Evolutionary conservation across 352 stramenopile genomes (phyloP).

Genomic region (Globisporangium abappressorium): DNA sequence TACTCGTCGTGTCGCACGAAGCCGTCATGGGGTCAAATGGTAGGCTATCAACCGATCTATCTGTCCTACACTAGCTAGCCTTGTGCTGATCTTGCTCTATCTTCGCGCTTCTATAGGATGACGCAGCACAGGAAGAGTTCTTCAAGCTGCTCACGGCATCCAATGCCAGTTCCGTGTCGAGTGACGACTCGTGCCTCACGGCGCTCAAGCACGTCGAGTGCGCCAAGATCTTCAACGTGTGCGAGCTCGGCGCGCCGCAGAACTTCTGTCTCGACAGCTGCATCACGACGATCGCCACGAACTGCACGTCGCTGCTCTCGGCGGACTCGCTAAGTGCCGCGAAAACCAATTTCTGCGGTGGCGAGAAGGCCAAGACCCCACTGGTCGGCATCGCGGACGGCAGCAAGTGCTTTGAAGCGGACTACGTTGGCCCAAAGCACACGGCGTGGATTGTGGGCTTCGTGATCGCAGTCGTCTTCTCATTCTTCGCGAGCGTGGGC

Average conservation of each 20-base stretch:
- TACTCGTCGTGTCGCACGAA: slow-evolving; percentile 58
- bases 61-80: neutral
- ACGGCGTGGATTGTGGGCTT: slow-evolving; percentile 81
- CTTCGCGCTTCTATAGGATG: slow-evolving; percentile 28
- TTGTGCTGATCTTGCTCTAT: neutral
- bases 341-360: slow-evolving; percentile 32
- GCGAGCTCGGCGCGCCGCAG: slow-evolving; percentile 62
- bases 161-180: neutral
- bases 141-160: slow-evolving; percentile 25
- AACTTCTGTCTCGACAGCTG: slow-evolving; percentile 54
- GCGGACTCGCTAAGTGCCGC: slow-evolving; percentile 12
- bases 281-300: slow-evolving; percentile 26
- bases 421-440: slow-evolving; percentile 61
- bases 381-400: slow-evolving; percentile 34
- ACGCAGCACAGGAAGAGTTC: slow-evolving; percentile 33
- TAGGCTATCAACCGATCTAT: neutral
- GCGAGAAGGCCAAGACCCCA: neutral
- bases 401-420: slow-evolving; percentile 65
- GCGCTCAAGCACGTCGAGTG: slow-evolving; percentile 50
- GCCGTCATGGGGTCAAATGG: slow-evolving; percentile 52
- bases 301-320: slow-evolving; percentile 34
- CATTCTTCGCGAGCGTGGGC: slow-evolving; percentile 74
- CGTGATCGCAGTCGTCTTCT: slow-evolving; percentile 78
- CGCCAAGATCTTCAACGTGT: slow-evolving; percentile 61
- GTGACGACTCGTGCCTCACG: slow-evolving; percentile 25